These are phyloP conservation scores for Claviceps pazoutovae DNA, from an alignment of 2,329 filamentous ascomycete species.

Conservation along the genomic window DNA sequence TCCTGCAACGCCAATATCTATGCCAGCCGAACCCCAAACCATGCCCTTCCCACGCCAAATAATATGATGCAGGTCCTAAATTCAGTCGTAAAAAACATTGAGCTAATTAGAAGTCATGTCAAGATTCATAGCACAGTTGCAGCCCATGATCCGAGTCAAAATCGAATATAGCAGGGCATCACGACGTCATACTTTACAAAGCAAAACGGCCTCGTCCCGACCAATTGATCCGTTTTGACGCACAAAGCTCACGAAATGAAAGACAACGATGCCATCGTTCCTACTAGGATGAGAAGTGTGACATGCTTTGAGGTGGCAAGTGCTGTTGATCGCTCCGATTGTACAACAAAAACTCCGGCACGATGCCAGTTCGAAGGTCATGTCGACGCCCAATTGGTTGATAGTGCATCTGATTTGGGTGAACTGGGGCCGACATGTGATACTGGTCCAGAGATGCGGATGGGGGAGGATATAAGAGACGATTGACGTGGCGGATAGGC, in stretches of 20 bases:
- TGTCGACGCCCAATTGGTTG: constrained; percentile 59
- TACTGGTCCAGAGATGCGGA: constrained; percentile 66
- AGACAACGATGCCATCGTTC: constrained; percentile 11
- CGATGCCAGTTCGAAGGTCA: constrained; percentile 54
- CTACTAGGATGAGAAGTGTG: constrained; percentile 21
- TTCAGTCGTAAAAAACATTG: constrained; percentile 6
- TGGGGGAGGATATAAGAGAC: constrained; percentile 77
- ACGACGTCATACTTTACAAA: neutral
- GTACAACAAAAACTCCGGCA: constrained; percentile 45
- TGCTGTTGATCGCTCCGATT: constrained; percentile 19
- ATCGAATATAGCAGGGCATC: neutral
- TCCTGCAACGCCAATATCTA: constrained; percentile 11
- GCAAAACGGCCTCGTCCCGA: neutral
- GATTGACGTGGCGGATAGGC: constrained; percentile 78
- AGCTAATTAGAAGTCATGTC: neutral
- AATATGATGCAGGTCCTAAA: constrained; percentile 8
- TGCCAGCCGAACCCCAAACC: constrained; percentile 12
- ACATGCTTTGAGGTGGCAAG: constrained; percentile 12
- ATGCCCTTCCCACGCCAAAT: constrained; percentile 12
- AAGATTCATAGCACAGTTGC: neutral
- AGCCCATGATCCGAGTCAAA: neutral
- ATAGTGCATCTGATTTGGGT: constrained; percentile 68
- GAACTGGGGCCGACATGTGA: constrained; percentile 40
- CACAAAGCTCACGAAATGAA: neutral
- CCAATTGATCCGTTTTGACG: too few species aligned